Conservation (phyloP, 495 filamentous ascomycete genomes). For the Rhizodiscina lignyota region DNA sequence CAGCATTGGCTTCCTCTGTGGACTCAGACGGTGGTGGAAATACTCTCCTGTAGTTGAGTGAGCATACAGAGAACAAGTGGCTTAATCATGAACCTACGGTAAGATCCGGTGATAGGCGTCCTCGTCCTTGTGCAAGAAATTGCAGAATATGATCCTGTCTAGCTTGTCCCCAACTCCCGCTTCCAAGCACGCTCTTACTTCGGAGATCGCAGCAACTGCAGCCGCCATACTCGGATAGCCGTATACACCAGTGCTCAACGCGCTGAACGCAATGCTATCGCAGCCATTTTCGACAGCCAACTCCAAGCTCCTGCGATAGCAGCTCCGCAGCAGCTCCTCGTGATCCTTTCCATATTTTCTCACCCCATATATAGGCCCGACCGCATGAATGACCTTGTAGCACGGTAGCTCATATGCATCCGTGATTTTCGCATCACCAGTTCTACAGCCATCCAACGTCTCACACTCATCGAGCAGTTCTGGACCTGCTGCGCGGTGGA, state of each 20-base stretch:
- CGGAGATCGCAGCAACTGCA: constrained; percentile 45
- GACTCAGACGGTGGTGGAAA: no score
- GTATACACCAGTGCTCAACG: constrained; percentile 77
- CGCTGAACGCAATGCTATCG: constrained; percentile 63
- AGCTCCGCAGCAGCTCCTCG: constrained; percentile 36
- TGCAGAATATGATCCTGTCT: constrained; percentile 65
- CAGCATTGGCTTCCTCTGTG: no score
- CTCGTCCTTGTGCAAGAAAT: constrained; percentile 63
- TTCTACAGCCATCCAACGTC: constrained; percentile 49
- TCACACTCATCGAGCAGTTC: constrained; percentile 53
- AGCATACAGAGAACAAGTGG: no score
- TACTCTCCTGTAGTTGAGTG: no score
- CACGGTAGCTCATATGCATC: constrained; percentile 57
- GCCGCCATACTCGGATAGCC: constrained; percentile 68
- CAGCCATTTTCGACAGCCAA: constrained; percentile 48
- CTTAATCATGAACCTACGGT: no score
- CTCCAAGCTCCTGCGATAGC: constrained; percentile 61
- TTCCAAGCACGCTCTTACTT: constrained; percentile 57
- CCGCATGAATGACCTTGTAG: constrained; percentile 71
- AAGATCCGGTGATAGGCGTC: constrained; percentile 57
- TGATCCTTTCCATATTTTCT: constrained; percentile 21
- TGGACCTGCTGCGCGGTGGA: constrained; percentile 68
- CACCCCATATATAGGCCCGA: constrained; percentile 64
- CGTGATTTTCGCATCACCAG: constrained; percentile 75
- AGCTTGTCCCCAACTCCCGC: constrained; percentile 35